A percentile compares a stretch with the other conserved stretches of the same genome.
phyloP scores from a whole-genome alignment of 2,329 filamentous ascomycete species.

The Fusarium napiforme region DNA sequence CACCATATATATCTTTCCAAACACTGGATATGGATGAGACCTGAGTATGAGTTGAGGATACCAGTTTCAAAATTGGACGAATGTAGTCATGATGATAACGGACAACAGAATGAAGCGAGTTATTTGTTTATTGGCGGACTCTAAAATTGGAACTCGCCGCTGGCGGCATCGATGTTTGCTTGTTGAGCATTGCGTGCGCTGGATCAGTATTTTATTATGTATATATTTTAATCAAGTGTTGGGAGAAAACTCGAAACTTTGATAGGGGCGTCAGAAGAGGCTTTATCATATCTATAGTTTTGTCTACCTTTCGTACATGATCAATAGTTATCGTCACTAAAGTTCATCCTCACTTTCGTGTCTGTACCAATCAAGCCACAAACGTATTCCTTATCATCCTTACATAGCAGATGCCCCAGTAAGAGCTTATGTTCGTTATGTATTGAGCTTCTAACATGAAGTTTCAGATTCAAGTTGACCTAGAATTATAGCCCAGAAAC shows the following conservation, averaged over 20 bases:
- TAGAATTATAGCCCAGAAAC: no score
- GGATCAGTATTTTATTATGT: not conserved
- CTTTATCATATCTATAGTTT: not conserved
- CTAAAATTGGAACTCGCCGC: not conserved
- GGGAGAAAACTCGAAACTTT: not conserved
- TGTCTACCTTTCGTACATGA: not conserved
- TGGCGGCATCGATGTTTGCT: not conserved
- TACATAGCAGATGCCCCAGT: not conserved
- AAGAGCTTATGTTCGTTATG: not conserved
- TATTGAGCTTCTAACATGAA: no score
- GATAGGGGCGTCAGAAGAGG: not conserved
- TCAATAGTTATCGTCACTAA: not conserved
- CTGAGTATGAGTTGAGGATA: not conserved
- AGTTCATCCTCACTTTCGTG: not conserved
- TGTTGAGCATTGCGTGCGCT: not conserved
- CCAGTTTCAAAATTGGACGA: not conserved
- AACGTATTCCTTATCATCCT: not conserved
- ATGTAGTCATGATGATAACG: not conserved
- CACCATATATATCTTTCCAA: conserved; percentile 29
- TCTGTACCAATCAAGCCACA: not conserved
- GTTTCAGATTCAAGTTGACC: not conserved
- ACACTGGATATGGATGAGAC: conserved; percentile 35
- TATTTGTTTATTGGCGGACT: not conserved
- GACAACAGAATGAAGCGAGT: not conserved
- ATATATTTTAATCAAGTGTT: not conserved